Conservation (phyloP, 768 basidiomycete genomes). For the Porpolomopsis calyptriformis region DNA sequence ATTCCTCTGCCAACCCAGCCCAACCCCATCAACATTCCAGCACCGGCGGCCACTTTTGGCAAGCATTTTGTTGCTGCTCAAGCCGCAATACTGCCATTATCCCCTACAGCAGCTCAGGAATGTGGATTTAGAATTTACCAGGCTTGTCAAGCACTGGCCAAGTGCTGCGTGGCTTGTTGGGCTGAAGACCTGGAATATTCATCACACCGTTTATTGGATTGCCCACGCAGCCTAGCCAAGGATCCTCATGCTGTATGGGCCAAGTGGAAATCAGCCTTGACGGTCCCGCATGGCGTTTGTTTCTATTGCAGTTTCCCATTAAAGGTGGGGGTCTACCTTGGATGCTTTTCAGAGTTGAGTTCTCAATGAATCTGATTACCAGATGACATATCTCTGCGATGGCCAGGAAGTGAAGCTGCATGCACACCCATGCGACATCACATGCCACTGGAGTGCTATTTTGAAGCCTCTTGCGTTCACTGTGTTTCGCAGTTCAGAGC, state of each 20-base stretch:
- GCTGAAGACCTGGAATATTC: not conserved
- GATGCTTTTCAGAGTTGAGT: not conserved
- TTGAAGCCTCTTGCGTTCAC: conserved; percentile 3
- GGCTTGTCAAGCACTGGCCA: not conserved
- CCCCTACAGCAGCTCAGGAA: not conserved
- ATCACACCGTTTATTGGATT: not conserved
- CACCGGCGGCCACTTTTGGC: not conserved
- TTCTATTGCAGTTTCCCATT: conserved; percentile 1
- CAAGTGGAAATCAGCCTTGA: not conserved
- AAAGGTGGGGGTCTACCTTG: not conserved
- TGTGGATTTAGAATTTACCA: not conserved
- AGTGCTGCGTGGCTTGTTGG: conserved; percentile 2
- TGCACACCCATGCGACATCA: not conserved
- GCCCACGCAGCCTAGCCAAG: not conserved
- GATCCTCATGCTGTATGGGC: not conserved
- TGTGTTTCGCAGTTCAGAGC: not conserved
- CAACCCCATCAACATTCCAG: not conserved
- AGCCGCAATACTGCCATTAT: not conserved
- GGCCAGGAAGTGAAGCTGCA: not conserved
- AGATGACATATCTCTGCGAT: conserved; percentile 2
- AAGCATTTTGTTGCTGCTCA: not conserved
- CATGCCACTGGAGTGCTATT: conserved; percentile 1
- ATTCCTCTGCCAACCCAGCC: not conserved
- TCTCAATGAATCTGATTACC: not conserved
- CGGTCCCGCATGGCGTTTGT: conserved; percentile 1